These are phyloP conservation scores for Adansonia rubrostipa DNA, from an alignment of 441 rosid species.

Conservation along the genomic window DNA sequence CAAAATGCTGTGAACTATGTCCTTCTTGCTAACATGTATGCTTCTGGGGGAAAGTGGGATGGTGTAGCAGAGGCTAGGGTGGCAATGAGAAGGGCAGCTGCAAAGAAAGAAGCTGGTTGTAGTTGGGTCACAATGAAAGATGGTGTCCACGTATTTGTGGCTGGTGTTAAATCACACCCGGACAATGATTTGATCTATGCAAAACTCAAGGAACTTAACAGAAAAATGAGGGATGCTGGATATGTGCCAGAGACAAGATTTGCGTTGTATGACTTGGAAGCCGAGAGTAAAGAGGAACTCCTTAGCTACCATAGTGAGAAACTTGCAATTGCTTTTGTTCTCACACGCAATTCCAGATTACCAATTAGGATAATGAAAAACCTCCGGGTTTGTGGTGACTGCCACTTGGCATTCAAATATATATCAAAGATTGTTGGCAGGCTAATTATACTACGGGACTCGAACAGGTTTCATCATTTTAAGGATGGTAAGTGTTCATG, in stretches of 20 bases:
- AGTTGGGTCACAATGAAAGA: constrained; percentile 95
- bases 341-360: constrained; percentile 50
- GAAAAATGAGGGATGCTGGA: constrained; percentile 75
- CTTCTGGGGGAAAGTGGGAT: constrained; percentile 79
- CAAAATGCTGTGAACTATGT: constrained; percentile 87
- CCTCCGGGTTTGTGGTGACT: constrained; percentile 80
- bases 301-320: constrained; percentile 84
- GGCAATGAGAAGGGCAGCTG: constrained; percentile 76
- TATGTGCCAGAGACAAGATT: constrained; percentile 75
- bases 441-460: constrained; percentile 69
- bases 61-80: constrained; percentile 68
- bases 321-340: constrained; percentile 76
- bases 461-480: constrained; percentile 89
- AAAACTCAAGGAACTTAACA: constrained; percentile 72
- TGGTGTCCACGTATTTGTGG: constrained; percentile 79
- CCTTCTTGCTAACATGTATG: constrained; percentile 87
- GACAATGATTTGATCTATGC: constrained; percentile 60
- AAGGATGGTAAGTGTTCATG: constrained; percentile 77
- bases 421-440: constrained; percentile 73
- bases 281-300: constrained; percentile 81
- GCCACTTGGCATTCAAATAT: constrained; percentile 78
- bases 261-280: constrained; percentile 75
- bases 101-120: constrained; percentile 87
- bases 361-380: constrained; percentile 93
- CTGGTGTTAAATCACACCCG: constrained; percentile 74